A percentile compares a stretch with the other conserved stretches of the same genome.
These are phyloP conservation scores for Lavandula angustifolia DNA, from an alignment of 257 asterid species.

Conservation along the genomic window DNA sequence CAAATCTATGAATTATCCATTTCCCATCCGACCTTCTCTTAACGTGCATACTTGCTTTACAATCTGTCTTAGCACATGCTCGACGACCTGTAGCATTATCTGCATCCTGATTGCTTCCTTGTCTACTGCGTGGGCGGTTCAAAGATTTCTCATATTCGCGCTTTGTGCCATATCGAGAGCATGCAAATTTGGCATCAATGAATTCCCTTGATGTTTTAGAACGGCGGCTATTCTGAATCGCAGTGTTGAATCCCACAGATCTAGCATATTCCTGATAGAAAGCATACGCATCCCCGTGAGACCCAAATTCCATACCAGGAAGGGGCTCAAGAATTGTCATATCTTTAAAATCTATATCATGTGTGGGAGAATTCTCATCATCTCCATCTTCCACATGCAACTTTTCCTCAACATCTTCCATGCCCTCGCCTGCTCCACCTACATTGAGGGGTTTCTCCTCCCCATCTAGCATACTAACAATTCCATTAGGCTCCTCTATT, in stretches of 20 bases:
- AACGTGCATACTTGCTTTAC: conserved; percentile 99
- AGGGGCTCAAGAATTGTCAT: conserved; percentile 90
- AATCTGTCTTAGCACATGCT: conserved; percentile 89
- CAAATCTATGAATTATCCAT: conserved; percentile 93
- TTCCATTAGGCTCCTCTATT: conserved; percentile 62
- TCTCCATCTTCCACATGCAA: conserved; percentile 62
- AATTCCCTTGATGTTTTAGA: conserved; percentile 89
- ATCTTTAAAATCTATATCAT: conserved; percentile 62
- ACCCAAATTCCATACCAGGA: conserved; percentile 94
- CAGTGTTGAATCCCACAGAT: conserved; percentile 86
- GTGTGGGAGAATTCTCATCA: conserved; percentile 51
- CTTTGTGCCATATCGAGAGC: conserved; percentile 94
- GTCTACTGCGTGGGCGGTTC: conserved; percentile 85
- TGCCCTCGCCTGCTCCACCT: conserved; percentile 53
- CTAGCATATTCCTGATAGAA: conserved; percentile 96
- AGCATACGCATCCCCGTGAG: conserved; percentile 92
- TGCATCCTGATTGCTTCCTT: conserved; percentile 75
- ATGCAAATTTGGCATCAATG: conserved; percentile 94
- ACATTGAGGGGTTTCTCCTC: conserved; percentile 65
- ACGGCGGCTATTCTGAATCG: conserved; percentile 93
- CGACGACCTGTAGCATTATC: conserved; percentile 90
- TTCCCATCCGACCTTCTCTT: conserved; percentile 91
- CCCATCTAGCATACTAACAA: conserved; percentile 60
- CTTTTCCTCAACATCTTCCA: conserved; percentile 57
- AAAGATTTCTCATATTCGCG: conserved; percentile 85